Percentiles rank a stretch among this genome's conserved stretches.
Evolutionary conservation across 305 asterid genomes (phyloP).

Genomic region (Solanum hybrid): DNA sequence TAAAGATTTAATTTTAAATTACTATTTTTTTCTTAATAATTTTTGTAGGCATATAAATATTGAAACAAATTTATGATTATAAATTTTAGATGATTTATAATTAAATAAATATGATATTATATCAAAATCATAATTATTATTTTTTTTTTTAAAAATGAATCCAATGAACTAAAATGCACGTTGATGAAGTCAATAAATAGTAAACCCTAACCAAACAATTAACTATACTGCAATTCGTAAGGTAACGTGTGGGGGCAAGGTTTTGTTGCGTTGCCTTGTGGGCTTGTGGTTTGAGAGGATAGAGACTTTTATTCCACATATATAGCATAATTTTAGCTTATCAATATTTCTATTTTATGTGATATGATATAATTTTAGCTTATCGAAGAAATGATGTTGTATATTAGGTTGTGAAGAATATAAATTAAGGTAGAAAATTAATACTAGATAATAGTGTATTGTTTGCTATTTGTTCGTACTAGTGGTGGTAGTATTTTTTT

Average conservation of each 20-base stretch:
- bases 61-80: not conserved
- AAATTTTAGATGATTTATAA: not conserved
- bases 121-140: too few species aligned
- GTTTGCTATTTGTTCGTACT: fast-evolving
- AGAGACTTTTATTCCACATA: not conserved
- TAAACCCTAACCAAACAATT: not conserved
- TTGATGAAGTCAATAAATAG: not conserved
- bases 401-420: not conserved
- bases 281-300: not conserved
- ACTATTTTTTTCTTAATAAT: not conserved
- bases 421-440: too few species aligned
- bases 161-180: not conserved
- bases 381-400: too few species aligned
- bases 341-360: fast-evolving
- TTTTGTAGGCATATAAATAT: not conserved
- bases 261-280: not conserved
- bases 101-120: too few species aligned
- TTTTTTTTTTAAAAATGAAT: too few species aligned
- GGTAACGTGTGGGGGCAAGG: not conserved
- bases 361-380: not conserved
- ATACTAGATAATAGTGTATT: not conserved
- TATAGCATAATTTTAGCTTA: not conserved
- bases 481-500: not conserved
- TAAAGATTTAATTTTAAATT: not conserved
- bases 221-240: not conserved